Evolutionary conservation across 148 eudicot genomes (phyloP).

Genomic region (Heliosperma pusillum): DNA sequence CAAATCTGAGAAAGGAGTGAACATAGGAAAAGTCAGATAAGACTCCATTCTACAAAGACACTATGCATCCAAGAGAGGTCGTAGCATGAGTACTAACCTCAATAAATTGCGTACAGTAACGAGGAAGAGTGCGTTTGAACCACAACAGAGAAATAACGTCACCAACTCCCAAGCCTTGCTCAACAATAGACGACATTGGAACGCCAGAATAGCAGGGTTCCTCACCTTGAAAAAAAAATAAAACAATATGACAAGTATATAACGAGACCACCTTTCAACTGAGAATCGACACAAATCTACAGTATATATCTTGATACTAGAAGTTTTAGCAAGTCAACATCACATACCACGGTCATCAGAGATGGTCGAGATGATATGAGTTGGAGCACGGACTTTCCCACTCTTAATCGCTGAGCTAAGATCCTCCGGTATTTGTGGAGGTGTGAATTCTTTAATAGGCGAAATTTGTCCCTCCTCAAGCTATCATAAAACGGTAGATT

Average conservation of each 20-base stretch:
- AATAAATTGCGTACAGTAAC: slow-evolving; percentile 87
- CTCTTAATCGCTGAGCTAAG: slow-evolving; percentile 84
- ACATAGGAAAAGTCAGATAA: background rate
- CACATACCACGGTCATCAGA: slow-evolving; percentile 88
- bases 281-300: background rate
- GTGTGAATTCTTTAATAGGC: slow-evolving; percentile 78
- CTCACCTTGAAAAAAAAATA: slow-evolving; percentile 53
- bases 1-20: slow-evolving; percentile 53
- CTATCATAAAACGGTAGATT: slow-evolving; percentile 29
- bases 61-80: background rate
- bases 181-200: slow-evolving; percentile 93
- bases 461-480: slow-evolving; percentile 68
- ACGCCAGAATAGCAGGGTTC: slow-evolving; percentile 98
- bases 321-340: background rate
- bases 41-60: background rate
- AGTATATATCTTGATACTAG: background rate
- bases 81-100: slow-evolving; percentile 49
- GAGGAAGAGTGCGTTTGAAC: slow-evolving; percentile 99
- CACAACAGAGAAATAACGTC: slow-evolving; percentile 96
- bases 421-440: slow-evolving; percentile 99
- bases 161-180: slow-evolving; percentile 87
- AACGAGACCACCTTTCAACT: slow-evolving; percentile 2
- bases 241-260: slow-evolving; percentile 1
- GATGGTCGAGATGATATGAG: slow-evolving; percentile 95
- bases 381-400: slow-evolving; percentile 98